A percentile compares a stretch with the other conserved stretches of the same genome.
These are phyloP conservation scores for Fusarium sp. DNA, from an alignment of 2,329 filamentous ascomycete species.

Conservation along the genomic window DNA sequence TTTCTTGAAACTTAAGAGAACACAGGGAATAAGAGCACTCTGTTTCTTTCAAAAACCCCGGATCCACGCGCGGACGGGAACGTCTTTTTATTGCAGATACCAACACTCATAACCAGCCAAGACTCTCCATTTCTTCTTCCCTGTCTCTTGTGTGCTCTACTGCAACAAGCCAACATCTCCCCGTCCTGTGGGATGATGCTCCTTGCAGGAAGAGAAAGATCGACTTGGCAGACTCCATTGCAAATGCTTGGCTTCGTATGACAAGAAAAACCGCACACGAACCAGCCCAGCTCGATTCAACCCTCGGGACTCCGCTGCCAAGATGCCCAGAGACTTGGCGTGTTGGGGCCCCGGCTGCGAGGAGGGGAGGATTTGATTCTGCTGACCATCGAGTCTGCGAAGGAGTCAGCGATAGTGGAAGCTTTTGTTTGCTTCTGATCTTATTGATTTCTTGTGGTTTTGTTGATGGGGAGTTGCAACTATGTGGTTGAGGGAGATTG, in stretches of 20 bases:
- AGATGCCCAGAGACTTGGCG: constrained; percentile 41
- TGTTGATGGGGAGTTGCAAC: neutral
- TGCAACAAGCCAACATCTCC: neutral
- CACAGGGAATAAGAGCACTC: neutral
- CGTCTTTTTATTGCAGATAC: constrained; percentile 34
- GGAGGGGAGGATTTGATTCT: constrained; percentile 4
- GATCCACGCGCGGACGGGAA: constrained; percentile 12
- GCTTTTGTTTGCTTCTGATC: neutral
- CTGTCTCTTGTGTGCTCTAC: no score
- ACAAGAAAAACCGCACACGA: constrained; percentile 18
- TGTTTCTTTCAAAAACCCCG: neutral
- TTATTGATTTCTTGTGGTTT: neutral
- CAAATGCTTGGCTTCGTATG: constrained; percentile 21
- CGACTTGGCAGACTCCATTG: constrained; percentile 34
- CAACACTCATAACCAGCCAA: constrained; percentile 16
- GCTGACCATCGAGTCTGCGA: constrained; percentile 14
- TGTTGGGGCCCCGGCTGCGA: constrained; percentile 4
- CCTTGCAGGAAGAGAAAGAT: constrained; percentile 27
- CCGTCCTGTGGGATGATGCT: constrained; percentile 1
- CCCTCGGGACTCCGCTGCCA: constrained; percentile 36
- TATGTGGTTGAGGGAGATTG: neutral
- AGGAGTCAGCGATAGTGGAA: neutral
- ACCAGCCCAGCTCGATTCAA: neutral
- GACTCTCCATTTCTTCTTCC: neutral
- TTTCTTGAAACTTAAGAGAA: constrained; percentile 6